Base-by-base conservation (phyloP, 176 grass and related monocot species). In the Phragmites australis region DNA sequence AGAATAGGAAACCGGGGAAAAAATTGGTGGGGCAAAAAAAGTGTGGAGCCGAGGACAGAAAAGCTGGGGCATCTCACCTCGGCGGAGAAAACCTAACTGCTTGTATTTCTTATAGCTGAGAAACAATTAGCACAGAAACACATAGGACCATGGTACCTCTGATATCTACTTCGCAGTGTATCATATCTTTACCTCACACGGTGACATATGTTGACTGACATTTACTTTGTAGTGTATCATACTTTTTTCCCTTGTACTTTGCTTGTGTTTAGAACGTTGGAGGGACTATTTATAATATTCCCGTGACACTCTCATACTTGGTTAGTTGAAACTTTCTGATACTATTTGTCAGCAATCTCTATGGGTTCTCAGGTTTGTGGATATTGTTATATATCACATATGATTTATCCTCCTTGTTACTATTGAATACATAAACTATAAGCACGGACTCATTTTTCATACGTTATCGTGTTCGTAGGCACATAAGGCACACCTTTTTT, bases 41-140 rank as follows among this genome's bases (percentile, higher is more conserved):
- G 86, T 42, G 72, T 86, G 0, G 88, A 99, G 8, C 63, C 84
- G 47, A 66, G 90, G 68, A 75, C 90, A 65, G 86, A 90, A 58
- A 99, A 88, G 82, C 68, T 84, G 64, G 90, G 81, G 42, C 84
- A 90, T 86, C 88, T 93, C 50, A 82, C 86, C 72, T 90, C 90
- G 26, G 84, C 81, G 7, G 87, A 93, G 70, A 93, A 90, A 88
- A 93, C 86, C 50, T 99, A 62, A 90, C 65, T 57, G 22, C 65
- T 52, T 30, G 39, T 76, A 65, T 70, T 69, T 83, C 53, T 86
- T 78, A 53, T 86, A 86, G 83, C 21, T 80, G 60, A 80, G 71
- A 58, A 74, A 53, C 43, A 50, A 12, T 47, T 72, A 90, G 66
- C 72, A 78, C 72, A 82, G 58, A 72, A 86, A 78, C 42, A 17